These are phyloP conservation scores for Zostera marina DNA, from an alignment of 116 monocot species.

Conservation along the genomic window DNA sequence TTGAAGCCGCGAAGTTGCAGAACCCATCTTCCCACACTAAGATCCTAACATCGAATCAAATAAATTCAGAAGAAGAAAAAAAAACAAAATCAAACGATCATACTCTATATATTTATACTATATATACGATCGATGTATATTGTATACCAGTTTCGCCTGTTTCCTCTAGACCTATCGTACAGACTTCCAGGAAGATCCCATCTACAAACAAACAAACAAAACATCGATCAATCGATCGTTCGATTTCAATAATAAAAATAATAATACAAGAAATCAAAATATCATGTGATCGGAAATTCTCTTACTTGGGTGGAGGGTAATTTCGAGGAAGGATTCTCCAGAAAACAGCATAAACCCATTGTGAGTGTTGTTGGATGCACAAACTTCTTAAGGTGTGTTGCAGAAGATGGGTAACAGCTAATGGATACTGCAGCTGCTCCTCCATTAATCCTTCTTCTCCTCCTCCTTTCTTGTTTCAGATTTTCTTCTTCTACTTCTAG, in stretches of 20 bases:
- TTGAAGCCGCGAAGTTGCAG: constrained; percentile 77
- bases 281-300: neutral
- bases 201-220: constrained; percentile 15
- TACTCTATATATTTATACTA: neutral
- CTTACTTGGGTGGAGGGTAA: constrained; percentile 64
- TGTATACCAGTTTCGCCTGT: constrained; percentile 72
- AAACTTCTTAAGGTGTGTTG: constrained; percentile 55
- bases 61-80: neutral
- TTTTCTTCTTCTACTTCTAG: neutral
- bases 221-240: neutral
- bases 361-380: constrained; percentile 35
- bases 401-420: constrained; percentile 39
- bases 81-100: too few relatives aligned
- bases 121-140: neutral
- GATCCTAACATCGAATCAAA: constrained; percentile 32
- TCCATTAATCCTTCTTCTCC: constrained; percentile 22
- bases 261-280: neutral
- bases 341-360: constrained; percentile 62
- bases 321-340: constrained; percentile 71
- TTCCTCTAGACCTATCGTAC: constrained; percentile 74
- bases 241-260: neutral
- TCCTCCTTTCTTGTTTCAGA: neutral
- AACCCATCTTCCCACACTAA: constrained; percentile 93
- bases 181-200: constrained; percentile 82
- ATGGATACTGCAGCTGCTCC: constrained; percentile 29